Percentiles rank a stretch among this genome's conserved stretches.
Evolutionary conservation across 768 basidiomycete species (phyloP).

Genomic region (Dictyophora rubrovolvata): DNA sequence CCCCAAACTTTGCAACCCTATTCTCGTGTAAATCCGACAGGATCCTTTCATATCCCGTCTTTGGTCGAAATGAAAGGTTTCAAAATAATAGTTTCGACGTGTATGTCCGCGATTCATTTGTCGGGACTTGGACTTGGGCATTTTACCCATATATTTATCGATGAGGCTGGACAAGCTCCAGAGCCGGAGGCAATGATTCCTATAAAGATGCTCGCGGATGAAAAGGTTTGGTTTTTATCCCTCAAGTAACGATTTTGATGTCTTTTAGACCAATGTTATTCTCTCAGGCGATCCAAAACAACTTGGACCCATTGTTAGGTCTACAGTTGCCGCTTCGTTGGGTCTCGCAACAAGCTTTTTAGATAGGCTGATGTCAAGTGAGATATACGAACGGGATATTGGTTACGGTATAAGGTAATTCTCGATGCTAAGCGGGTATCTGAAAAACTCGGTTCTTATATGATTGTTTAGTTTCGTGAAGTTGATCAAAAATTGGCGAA

Average conservation of each 20-base stretch:
- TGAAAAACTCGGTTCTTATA: neutral
- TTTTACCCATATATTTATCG: conserved; percentile 59
- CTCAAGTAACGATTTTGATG: neutral
- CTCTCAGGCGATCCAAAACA: conserved; percentile 66
- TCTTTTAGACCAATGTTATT: conserved; percentile 40
- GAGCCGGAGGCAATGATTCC: conserved; percentile 58
- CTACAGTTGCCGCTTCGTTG: conserved; percentile 41
- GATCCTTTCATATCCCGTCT: neutral
- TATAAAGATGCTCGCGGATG: conserved; percentile 49
- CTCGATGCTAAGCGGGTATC: neutral
- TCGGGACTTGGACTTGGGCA: conserved; percentile 52
- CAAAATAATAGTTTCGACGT: conserved; percentile 53
- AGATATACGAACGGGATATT: conserved; percentile 28
- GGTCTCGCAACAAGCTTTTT: conserved; percentile 53
- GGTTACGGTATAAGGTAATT: conserved; percentile 2
- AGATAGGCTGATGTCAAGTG: conserved; percentile 46
- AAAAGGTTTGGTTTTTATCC: neutral
- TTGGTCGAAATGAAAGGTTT: conserved; percentile 27
- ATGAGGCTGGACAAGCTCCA: conserved; percentile 65
- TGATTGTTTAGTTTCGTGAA: conserved; percentile 41
- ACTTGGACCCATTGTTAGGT: conserved; percentile 58
- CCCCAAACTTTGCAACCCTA: neutral
- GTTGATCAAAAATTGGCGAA: conserved; percentile 55
- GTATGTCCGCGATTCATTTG: conserved; percentile 42
- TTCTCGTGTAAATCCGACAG: neutral